These are phyloP conservation scores for Pseudonitzschia delicatissima DNA, from an alignment of 108 stramenopile species.

Conservation along the genomic window DNA sequence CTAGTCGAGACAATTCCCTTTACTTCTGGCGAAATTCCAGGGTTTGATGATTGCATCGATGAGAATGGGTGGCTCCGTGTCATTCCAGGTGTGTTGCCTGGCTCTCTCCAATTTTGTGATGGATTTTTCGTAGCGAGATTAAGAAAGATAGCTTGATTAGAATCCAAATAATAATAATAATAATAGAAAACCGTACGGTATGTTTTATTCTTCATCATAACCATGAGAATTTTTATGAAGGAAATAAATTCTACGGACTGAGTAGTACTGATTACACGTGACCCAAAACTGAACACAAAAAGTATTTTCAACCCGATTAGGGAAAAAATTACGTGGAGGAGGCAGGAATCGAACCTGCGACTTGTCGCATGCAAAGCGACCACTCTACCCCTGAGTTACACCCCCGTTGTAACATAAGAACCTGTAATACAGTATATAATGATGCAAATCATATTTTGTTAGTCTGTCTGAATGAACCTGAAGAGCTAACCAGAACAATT, in stretches of 20 bases:
- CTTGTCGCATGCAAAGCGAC: conserved; percentile 40
- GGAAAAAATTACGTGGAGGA: conserved; percentile 10
- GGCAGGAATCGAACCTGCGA: conserved; percentile 32
- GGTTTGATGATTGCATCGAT: conserved; percentile 76
- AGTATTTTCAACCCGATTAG: background rate
- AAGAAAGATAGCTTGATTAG: background rate
- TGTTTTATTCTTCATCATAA: background rate
- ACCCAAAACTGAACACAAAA: too few relatives aligned
- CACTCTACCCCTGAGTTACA: conserved; percentile 40
- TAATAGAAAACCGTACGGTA: conserved; percentile 10
- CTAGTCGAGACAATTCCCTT: conserved; percentile 58
- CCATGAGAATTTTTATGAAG: background rate
- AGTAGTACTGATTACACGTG: too few relatives aligned
- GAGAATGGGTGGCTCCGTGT: conserved; percentile 77
- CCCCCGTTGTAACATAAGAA: conserved; percentile 21
- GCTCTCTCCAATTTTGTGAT: conserved; percentile 53
- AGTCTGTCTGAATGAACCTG: too few relatives aligned
- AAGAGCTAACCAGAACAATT: too few relatives aligned
- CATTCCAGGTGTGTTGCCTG: conserved; percentile 56
- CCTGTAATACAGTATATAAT: too few relatives aligned
- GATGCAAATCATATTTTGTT: too few relatives aligned
- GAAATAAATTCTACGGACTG: too few relatives aligned
- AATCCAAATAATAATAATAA: too few relatives aligned
- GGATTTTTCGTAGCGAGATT: conserved; percentile 83
- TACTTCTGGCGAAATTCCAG: conserved; percentile 62